Base-by-base conservation (phyloP, 495 filamentous ascomycete species). In the Penicillium malachiteum region DNA sequence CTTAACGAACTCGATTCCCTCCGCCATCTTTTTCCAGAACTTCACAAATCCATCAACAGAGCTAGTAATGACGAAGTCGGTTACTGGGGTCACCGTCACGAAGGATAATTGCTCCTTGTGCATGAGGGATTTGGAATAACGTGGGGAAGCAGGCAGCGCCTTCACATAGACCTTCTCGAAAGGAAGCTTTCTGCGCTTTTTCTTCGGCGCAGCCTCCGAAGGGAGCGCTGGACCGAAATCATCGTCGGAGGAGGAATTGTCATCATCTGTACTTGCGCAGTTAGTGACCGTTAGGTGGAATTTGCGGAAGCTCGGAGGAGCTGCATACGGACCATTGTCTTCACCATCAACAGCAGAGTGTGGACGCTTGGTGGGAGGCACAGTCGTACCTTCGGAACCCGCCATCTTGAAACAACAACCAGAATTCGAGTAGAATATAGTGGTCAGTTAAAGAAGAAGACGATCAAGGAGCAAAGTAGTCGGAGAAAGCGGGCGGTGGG, bases 71-170 rank as follows among this genome's bases (percentile, higher is more conserved):
- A 97, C 73, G 66, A 99, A 97, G 56, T 96, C 94, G 50, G 94
- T 96, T 40, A 82, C 76, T 1, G 92, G 94, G 1, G 95, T 94
- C 54, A 97, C 82, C 5, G 87, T 92, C 55, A 89, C 81, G 60
- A 90, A 97, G 38, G 86, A 81, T 46, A 97, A 73, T 73, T 96
- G 91, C 56, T 97, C 94, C 71, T 93, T 92, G 77, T 99, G 94
- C 94, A 99, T 99, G 58, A 99, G 78, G 31, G 94, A 97, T 66
- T 92, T 96, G 45, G 89, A 96, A 71, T 99, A 99, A 11, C 90
- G 87, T 14, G 81, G 55, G 41, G 89, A 89, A 37, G 84, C 82
- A 4, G 94, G 94, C 5, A 99, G 84, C 49, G 95, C 92, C 43
- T 88, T 88, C 63, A 97, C 74, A 72, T 96, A 97, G 57, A 96